phyloP scores from a whole-genome alignment of 495 filamentous ascomycete genomes.

The Stereocaulon alpinum region DNA sequence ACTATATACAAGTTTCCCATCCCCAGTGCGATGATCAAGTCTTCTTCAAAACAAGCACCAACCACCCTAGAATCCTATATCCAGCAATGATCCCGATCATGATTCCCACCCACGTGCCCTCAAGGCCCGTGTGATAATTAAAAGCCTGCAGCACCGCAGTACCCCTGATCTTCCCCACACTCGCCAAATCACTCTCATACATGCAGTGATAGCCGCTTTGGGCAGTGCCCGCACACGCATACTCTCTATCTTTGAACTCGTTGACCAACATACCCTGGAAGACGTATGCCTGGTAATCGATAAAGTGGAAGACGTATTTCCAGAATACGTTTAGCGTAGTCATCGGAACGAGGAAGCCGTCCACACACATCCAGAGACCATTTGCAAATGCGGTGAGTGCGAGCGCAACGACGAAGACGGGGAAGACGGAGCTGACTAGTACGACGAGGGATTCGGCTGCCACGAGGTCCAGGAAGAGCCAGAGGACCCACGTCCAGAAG shows the following conservation, averaged over 20 bases:
- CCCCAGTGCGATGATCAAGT: neutral
- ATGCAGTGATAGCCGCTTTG: constrained; percentile 48
- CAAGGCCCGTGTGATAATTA: constrained; percentile 51
- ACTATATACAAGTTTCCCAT: too few relatives aligned
- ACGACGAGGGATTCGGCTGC: constrained; percentile 76
- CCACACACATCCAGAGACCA: constrained; percentile 77
- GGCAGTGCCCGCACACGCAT: constrained; percentile 37
- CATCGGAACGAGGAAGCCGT: constrained; percentile 67
- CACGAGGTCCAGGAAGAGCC: constrained; percentile 75
- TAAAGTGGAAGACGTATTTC: constrained; percentile 75
- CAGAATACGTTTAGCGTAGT: constrained; percentile 68
- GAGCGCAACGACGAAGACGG: constrained; percentile 66
- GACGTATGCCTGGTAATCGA: constrained; percentile 74
- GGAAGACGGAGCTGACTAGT: constrained; percentile 58
- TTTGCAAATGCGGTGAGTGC: constrained; percentile 73
- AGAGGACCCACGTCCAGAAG: constrained; percentile 75
- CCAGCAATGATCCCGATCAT: constrained; percentile 61
- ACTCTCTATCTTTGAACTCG: constrained; percentile 56
- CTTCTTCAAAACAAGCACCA: constrained; percentile 14
- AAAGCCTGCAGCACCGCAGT: constrained; percentile 55
- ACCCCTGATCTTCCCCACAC: constrained; percentile 57
- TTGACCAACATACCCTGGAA: constrained; percentile 91
- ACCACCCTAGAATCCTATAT: constrained; percentile 48
- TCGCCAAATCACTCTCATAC: constrained; percentile 52
- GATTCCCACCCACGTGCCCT: constrained; percentile 65